Evolutionary conservation across 2,329 filamentous ascomycete genomes (phyloP).

Genomic region (Calonectria crousiana): DNA sequence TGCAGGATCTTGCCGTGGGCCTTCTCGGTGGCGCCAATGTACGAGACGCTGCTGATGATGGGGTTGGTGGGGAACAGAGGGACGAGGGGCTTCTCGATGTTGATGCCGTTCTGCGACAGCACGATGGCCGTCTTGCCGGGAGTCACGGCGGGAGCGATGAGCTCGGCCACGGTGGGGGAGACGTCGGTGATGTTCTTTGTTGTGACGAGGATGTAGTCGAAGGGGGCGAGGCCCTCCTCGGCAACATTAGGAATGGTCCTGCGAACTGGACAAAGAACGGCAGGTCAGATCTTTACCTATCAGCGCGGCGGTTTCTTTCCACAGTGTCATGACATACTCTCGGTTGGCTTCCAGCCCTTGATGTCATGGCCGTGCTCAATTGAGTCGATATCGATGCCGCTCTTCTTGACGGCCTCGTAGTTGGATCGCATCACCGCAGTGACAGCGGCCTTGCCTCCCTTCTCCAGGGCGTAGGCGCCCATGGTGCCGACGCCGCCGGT

Average conservation of each 20-base stretch:
- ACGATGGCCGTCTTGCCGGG: conserved; percentile 64
- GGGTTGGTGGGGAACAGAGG: conserved; percentile 62
- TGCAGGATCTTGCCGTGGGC: conserved; percentile 63
- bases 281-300: not conserved
- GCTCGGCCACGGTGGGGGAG: conserved; percentile 58
- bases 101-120: conserved; percentile 73
- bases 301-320: not conserved
- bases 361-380: conserved; percentile 64
- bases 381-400: conserved; percentile 67
- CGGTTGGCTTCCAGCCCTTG: conserved; percentile 60
- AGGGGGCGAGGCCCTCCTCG: conserved; percentile 46
- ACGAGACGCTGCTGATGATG: conserved; percentile 64
- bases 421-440: conserved; percentile 70
- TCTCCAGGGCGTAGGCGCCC: conserved; percentile 66
- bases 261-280: conserved; percentile 51
- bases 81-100: conserved; percentile 69
- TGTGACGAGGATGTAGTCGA: conserved; percentile 67
- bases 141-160: conserved; percentile 65
- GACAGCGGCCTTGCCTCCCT: conserved; percentile 62
- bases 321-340: conserved; percentile 45
- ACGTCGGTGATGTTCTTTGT: conserved; percentile 72
- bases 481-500: conserved; percentile 69
- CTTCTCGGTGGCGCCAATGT: conserved; percentile 64
- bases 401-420: conserved; percentile 58
- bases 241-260: conserved; percentile 60